These are phyloP conservation scores for Starmerella potacharoeniae DNA, from an alignment of 805 yeast species.

Conservation along the genomic window DNA sequence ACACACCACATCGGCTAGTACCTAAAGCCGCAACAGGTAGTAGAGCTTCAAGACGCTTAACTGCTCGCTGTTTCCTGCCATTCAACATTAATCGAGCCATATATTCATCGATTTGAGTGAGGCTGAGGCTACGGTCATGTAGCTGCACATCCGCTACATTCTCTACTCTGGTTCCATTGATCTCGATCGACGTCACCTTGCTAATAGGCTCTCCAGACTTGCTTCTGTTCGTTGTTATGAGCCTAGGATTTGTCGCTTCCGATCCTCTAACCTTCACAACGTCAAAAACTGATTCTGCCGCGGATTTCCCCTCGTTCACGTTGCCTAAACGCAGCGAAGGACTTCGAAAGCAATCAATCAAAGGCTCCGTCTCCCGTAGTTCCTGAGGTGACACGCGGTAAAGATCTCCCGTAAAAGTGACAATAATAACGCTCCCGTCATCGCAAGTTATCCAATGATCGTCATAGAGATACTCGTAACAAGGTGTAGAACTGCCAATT, in stretches of 20 bases:
- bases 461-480: not conserved
- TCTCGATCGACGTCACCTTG: not conserved
- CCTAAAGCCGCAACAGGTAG: not conserved
- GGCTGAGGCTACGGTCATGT: not conserved
- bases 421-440: not conserved
- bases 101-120: not conserved
- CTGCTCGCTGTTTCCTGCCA: not conserved
- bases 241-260: not conserved
- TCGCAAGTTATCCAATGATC: constrained; percentile 7
- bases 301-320: too few relatives aligned
- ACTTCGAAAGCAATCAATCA: not conserved
- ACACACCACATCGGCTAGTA: not conserved
- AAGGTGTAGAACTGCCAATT: not conserved
- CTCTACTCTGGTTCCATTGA: not conserved
- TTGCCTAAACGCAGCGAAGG: not conserved
- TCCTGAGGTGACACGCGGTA: not conserved
- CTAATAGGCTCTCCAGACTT: not conserved
- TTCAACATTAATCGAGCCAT: not conserved
- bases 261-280: not conserved
- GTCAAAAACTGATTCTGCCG: not conserved
- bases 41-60: not conserved
- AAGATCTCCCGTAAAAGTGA: not conserved
- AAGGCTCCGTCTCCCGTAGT: not conserved
- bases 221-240: not conserved
- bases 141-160: not conserved